These are phyloP conservation scores for Aquilaria malaccensis DNA, from an alignment of 345 rosid species.

Conservation along the genomic window DNA sequence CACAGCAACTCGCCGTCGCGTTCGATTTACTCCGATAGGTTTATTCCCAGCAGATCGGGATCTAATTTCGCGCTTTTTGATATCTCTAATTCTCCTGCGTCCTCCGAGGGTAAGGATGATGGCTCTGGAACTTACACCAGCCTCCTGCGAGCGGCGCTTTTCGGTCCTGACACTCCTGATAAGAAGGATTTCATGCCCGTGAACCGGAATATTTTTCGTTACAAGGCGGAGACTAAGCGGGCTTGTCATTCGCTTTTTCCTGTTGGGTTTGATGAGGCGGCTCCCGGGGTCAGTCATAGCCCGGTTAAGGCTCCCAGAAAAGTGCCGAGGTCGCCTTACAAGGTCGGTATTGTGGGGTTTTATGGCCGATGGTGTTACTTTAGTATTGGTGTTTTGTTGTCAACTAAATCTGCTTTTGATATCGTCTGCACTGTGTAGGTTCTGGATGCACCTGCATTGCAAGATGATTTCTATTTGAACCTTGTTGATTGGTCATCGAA, in stretches of 20 bases:
- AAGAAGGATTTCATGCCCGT: slow-evolving; percentile 39
- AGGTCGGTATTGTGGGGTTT: slow-evolving; percentile 34
- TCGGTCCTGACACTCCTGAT: slow-evolving; percentile 80
- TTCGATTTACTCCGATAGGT: slow-evolving; percentile 85
- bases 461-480: slow-evolving; percentile 98
- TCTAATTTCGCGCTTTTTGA: slow-evolving; percentile 87
- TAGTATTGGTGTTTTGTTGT: background rate
- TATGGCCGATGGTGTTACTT: slow-evolving; percentile 2
- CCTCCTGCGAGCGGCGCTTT: slow-evolving; percentile 62
- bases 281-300: slow-evolving; percentile 50
- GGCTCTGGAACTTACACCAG: slow-evolving; percentile 57
- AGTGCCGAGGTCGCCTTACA: slow-evolving; percentile 82
- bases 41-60: slow-evolving; percentile 91
- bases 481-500: slow-evolving; percentile 97
- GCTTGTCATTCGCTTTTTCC: slow-evolving; percentile 62
- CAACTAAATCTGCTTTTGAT: background rate
- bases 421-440: slow-evolving; percentile 36
- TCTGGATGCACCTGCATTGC: slow-evolving; percentile 97
- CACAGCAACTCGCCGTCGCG: slow-evolving; percentile 66
- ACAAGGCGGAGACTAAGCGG: slow-evolving; percentile 70
- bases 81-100: slow-evolving; percentile 29
- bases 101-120: slow-evolving; percentile 66
- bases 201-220: slow-evolving; percentile 72
- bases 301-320: slow-evolving; percentile 82
- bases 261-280: slow-evolving; percentile 49